These are phyloP conservation scores for Wickerhamomyces strasburgensis DNA, from an alignment of 805 yeast genomes.

Conservation along the genomic window DNA sequence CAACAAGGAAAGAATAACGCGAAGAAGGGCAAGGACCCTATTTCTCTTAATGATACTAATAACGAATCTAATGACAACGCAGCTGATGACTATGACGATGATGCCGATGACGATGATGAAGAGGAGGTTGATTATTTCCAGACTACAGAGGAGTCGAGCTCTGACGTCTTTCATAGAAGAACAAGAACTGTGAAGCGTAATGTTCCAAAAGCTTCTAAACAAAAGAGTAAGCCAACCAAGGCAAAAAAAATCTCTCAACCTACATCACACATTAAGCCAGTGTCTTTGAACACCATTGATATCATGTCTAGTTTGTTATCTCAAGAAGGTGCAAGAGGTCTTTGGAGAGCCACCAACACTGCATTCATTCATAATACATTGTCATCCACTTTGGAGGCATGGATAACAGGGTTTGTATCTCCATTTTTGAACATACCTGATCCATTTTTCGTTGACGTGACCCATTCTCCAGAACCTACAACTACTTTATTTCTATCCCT, in stretches of 20 bases:
- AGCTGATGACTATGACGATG: slow-evolving; percentile 26
- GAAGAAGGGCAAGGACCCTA: slow-evolving; percentile 15
- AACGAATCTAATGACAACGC: slow-evolving; percentile 13
- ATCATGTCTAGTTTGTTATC: slow-evolving; percentile 59
- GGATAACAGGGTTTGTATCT: slow-evolving; percentile 86
- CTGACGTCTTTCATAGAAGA: slow-evolving; percentile 14
- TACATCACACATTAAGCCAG: slow-evolving; percentile 44
- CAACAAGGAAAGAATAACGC: slow-evolving; percentile 7
- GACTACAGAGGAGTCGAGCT: slow-evolving; percentile 21
- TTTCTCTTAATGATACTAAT: slow-evolving; percentile 17
- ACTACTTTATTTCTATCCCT: slow-evolving; percentile 64
- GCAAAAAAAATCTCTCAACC: slow-evolving; percentile 1
- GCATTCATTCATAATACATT: slow-evolving; percentile 74
- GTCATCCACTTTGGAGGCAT: slow-evolving; percentile 74
- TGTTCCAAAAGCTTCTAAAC: neutral
- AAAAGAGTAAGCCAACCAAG: slow-evolving; percentile 1
- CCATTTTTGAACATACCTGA: slow-evolving; percentile 82
- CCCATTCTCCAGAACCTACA: slow-evolving; percentile 74
- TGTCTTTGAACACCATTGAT: slow-evolving; percentile 58
- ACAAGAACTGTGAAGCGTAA: slow-evolving; percentile 14
- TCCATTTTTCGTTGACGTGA: slow-evolving; percentile 76
- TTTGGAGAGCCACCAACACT: slow-evolving; percentile 72
- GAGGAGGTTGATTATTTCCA: slow-evolving; percentile 42
- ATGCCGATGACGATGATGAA: slow-evolving; percentile 33
- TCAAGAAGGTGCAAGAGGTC: slow-evolving; percentile 66